phyloP scores from a whole-genome alignment of 176 grass and related monocot genomes.

The Miscanthus lutarioriparius region DNA sequence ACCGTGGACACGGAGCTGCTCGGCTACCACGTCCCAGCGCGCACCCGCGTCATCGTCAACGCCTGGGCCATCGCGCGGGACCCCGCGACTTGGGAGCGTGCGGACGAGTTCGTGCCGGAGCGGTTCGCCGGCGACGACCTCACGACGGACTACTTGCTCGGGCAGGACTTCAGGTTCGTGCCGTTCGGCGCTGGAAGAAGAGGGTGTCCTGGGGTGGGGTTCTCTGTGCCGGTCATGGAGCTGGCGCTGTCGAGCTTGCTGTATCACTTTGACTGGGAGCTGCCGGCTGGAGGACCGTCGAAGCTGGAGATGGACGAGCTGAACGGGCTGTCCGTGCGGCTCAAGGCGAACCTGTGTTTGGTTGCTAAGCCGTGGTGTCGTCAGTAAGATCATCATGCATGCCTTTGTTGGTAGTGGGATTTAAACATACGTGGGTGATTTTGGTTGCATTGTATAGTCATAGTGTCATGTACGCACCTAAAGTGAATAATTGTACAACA shows the following conservation, averaged over 20 bases:
- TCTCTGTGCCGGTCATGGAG: conserved; percentile 34
- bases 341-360: conserved; percentile 30
- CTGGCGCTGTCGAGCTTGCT: conserved; percentile 39
- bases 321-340: conserved; percentile 31
- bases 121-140: conserved; percentile 21
- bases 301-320: conserved; percentile 37
- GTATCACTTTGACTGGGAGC: conserved; percentile 50
- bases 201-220: conserved; percentile 48
- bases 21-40: conserved; percentile 11
- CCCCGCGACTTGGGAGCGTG: conserved; percentile 36
- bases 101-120: conserved; percentile 55
- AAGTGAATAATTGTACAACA: no score
- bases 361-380: conserved; percentile 35
- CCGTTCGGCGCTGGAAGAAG: conserved; percentile 66
- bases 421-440: no score
- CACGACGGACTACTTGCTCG: not conserved
- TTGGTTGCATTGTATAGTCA: no score
- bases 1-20: conserved; percentile 40
- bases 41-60: conserved; percentile 48
- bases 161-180: conserved; percentile 49
- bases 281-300: not conserved
- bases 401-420: not conserved
- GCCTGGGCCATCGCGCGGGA: conserved; percentile 54
- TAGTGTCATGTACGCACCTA: no score
- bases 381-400: not conserved